Base-by-base conservation (phyloP, 2,329 filamentous ascomycete genomes). In the Phoma sp. region DNA sequence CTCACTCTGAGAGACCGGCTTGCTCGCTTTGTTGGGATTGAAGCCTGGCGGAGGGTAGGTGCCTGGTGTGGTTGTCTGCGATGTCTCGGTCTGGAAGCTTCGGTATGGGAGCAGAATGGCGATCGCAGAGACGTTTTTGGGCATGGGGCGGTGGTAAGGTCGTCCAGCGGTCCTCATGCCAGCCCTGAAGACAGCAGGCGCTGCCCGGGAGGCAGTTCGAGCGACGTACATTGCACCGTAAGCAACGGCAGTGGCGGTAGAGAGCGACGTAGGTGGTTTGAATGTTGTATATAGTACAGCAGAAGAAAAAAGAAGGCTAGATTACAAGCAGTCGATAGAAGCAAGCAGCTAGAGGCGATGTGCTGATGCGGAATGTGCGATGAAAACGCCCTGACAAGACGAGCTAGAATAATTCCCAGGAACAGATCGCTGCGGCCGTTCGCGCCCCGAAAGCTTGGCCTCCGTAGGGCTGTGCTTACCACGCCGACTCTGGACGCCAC, bases 1-100 rank as follows among this genome's bases (percentile, higher is more conserved):
- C 54, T 78, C 72, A 49, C 88, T 84, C 68, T 85, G 85, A 2
- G 86, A 77, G 40, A 95, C 80, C 11, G 92, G 90, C 73, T 92
- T 93, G 84, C 92, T 93, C 64, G 93, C 93, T 78, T 92, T 83
- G 69, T 93, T 88, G n/a, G 90, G 81, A 72, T 95, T 93, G 81
- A 96, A 97, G 23, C 93, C 93, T 12, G 92, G 93, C 52, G 93
- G 93, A 37, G 92, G 93, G 42, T 84, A 87, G 48, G 83, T 80
- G 45, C 83, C 79, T 33, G 72, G 72, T 17, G 76, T 66, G 38
- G 69, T 69, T 17, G 80, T 77, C 32, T 80, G 77, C 15, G 80
- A 81, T 12, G 83, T 81, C 59, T 87, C 84, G 39, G 86, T 88
- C 23, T 83, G 78, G 59, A 84, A 79, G 57, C 74, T 72, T 51